Evolutionary conservation across 768 basidiomycete species (phyloP), one percentile per base, ranked within the genome.

Genomic region (Pleurotus djamor): DNA sequence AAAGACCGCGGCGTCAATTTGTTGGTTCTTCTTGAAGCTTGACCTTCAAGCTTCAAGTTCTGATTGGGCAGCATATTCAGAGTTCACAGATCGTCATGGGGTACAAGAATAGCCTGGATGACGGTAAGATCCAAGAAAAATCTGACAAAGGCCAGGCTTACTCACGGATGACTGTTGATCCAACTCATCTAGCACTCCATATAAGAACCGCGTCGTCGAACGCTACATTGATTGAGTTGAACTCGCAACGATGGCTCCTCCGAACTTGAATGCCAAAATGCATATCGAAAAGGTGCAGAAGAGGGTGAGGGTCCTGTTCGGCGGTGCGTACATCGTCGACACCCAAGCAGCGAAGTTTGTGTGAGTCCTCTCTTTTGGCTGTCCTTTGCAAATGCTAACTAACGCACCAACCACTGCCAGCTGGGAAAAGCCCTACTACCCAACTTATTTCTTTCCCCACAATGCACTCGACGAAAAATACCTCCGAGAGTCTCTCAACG

Each of bases 321-420:
- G 83, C 49, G 74, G 83, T 1, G 67, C 76, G 51, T 80, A 78
- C 55, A 66, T 88, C 45, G 74, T 87, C 48, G 86, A 88, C 64
- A 83, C 83, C 0, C 72, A 59, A n/a, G 73, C 80, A 8, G 77
- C 86, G 14, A 86, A 83, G 64, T 74, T 86, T 17, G 84, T 87
- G 87, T 88, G 67, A 63, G 84, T 70, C 17, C 17, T 21, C 8
- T 5, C 41, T 32, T 17, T 3, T 10, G 17, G n/a, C 12, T 28
- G 17, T 10, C 43, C 28, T n/a, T 16, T 14, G 16, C 13, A 37
- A 16, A 14, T 13, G 12, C 37, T 55, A 48, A 48, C 65, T 55
- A 10, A n/a, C 17, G 36, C 32, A 35, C 38, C 41, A 9, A 21
- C 13, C n/a, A n/a, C n/a, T n/a, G n/a, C n/a, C 16, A 85, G 87